Base-by-base conservation (phyloP, 225 moss, liverwort and hornwort species). In the Marchantia paleacea region DNA sequence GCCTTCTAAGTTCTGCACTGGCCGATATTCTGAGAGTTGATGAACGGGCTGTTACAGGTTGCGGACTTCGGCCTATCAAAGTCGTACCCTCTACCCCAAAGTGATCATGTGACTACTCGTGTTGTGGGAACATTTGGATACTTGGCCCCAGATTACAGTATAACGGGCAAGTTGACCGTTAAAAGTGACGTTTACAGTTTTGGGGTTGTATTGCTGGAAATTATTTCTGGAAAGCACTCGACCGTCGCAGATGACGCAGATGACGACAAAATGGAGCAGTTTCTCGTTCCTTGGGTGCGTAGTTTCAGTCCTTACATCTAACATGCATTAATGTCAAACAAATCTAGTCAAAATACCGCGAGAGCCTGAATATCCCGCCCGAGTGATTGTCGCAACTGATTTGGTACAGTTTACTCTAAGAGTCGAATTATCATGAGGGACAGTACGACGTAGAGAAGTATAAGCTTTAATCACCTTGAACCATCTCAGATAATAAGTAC, bases 11-110 rank as follows among this genome's bases (percentile, higher is more conserved):
- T 8, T 55, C 15, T 55, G 8, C 55, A 55, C 8, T 55, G 39
- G 39, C 39, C 39, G 39, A 39, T 39, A 2, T 39, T 5, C 39
- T 39, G 39, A 39, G 22, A 24, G 8, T 51, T 4, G 20, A 52
- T 73, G 73, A 51, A 29, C 49, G 49, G 10, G 10, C 49, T 52
- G 13, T 52, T 73, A 28, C 66, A 85, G 85, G 79, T 85, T 28
- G 81, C 85, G n/a, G 85, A 85, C 50, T 85, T 85, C 75, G 85
- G 85, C 16, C 74, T 84, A 15, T 84, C 83, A 10, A 84, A 84
- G 75, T 67, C 79, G 8, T 84, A 80, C 22, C 83, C 83, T 47
- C 50, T 66, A 12, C 69, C 80, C 51, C 58, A 72, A 26, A 79
- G 79, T 49, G 78, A 78, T 30, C 83, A 84, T 70, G 83, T 84